Percentiles rank a stretch among this genome's conserved stretches.
phyloP scores from a whole-genome alignment of 805 yeast genomes.

The Zygosaccharomyces siamensis region DNA sequence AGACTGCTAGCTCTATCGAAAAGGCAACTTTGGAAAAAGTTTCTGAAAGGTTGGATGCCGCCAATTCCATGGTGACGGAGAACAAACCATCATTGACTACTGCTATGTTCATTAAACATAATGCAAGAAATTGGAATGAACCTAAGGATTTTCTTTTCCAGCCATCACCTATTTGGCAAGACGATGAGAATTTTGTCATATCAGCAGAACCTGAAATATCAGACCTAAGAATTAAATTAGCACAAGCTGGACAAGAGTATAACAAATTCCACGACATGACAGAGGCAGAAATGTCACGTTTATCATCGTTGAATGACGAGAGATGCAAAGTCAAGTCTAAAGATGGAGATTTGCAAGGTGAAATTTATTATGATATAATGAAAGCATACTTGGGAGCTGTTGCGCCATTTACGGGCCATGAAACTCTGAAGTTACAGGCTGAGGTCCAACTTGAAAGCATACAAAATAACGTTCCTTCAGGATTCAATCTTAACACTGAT shows the following conservation, averaged over 20 bases:
- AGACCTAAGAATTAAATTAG: slow-evolving; percentile 50
- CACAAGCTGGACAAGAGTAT: slow-evolving; percentile 35
- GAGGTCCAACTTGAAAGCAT: slow-evolving; percentile 91
- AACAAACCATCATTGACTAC: slow-evolving; percentile 74
- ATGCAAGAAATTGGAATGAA: slow-evolving; percentile 69
- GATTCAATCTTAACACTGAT: slow-evolving; percentile 59
- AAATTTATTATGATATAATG: slow-evolving; percentile 40
- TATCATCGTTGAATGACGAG: slow-evolving; percentile 31
- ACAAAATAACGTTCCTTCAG: slow-evolving; percentile 70
- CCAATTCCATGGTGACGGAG: slow-evolving; percentile 55
- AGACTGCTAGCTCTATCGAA: slow-evolving; percentile 59
- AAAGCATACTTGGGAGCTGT: slow-evolving; percentile 48
- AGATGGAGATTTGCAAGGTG: slow-evolving; percentile 42
- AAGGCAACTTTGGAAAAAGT: slow-evolving; percentile 45
- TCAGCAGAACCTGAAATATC: slow-evolving; percentile 53
- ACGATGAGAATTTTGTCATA: slow-evolving; percentile 71
- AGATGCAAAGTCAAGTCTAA: slow-evolving; percentile 40
- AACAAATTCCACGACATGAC: slow-evolving; percentile 29
- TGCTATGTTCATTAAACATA: slow-evolving; percentile 90
- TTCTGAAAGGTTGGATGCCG: slow-evolving; percentile 41
- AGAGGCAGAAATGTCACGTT: slow-evolving; percentile 29
- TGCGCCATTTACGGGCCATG: slow-evolving; percentile 64
- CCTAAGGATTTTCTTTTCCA: slow-evolving; percentile 80
- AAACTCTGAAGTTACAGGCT: slow-evolving; percentile 62
- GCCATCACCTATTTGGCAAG: slow-evolving; percentile 96